Base-by-base conservation (phyloP, 2,329 filamentous ascomycete species). In the Fusarium sp. region DNA sequence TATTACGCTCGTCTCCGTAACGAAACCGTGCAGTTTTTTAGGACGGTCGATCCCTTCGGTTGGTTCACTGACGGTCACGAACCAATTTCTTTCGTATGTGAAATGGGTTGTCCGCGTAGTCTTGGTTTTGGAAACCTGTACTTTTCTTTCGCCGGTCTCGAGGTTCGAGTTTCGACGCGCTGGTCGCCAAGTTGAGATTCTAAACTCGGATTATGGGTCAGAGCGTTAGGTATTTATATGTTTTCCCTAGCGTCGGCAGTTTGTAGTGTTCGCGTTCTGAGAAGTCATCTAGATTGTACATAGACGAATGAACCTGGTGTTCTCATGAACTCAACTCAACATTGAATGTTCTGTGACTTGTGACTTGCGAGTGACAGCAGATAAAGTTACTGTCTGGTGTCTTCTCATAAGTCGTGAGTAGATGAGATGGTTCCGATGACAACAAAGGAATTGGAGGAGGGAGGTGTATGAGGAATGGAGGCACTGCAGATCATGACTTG, bases 401-500 rank as follows among this genome's bases (percentile, higher is more conserved):
- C 18, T 37, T 7, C 18, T n/a, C 18, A n/a, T 12, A n/a, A n/a
- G 34, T n/a, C 18, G 14, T 10, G 16, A 50, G 18, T 27, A 25
- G 21, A 40, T 37, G 18, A 37, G 21, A 27, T 37, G 12, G 7
- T 51, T 18, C 5, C 16, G 9, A 40, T 12, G 13, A 14, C 11
- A 27, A 53, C 27, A 57, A 57, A 42, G 20, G 30, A 34, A 32
- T 18, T 42, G 14, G 21, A 37, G 30, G 13, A 25, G 16, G 18
- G 42, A 49, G 53, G 23, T 37, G 53, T 13, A n/a, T 10, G 55
- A 59, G 58, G 58, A 61, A 61, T 59, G 53, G 23, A 47, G 7
- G 53, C 9, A 37, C 41, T 49, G 58, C 11, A 47, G 41, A 55
- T 56, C 56, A 56, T 42, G 50, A 50, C 50, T 34, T 47, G 42